Evolutionary conservation across 2,329 filamentous ascomycete genomes (phyloP).

Genomic region (Herpotrichia juniperi): DNA sequence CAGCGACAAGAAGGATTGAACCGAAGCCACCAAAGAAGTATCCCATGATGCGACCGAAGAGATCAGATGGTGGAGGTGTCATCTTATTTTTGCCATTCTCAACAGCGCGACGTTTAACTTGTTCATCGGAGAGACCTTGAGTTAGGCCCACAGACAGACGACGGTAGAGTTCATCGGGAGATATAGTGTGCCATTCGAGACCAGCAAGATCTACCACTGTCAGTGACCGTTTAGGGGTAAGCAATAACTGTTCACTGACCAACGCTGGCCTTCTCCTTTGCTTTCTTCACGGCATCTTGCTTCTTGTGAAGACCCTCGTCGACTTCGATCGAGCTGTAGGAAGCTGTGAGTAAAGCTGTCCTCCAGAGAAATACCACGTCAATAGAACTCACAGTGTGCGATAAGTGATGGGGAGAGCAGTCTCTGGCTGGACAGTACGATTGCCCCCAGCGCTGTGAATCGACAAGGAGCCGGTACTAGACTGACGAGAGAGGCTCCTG

Average conservation of each 20-base stretch:
- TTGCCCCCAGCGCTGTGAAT: conserved; percentile 39
- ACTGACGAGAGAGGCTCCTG: conserved; percentile 37
- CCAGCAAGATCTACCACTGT: conserved; percentile 48
- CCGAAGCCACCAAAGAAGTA: conserved; percentile 84
- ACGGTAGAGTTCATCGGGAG: conserved; percentile 63
- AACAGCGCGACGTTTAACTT: conserved; percentile 60
- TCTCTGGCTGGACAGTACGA: conserved; percentile 48
- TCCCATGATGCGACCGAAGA: conserved; percentile 63
- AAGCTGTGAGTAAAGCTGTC: conserved; percentile 7
- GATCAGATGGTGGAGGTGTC: conserved; percentile 67
- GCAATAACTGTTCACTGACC: conserved; percentile 25
- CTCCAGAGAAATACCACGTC: neutral
- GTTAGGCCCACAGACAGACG: conserved; percentile 63
- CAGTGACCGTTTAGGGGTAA: conserved; percentile 10
- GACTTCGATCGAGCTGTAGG: conserved; percentile 48
- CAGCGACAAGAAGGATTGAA: conserved; percentile 69
- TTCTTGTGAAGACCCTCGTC: conserved; percentile 38
- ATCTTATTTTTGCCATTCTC: conserved; percentile 72
- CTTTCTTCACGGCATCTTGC: conserved; percentile 34
- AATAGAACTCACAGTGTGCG: conserved; percentile 42
- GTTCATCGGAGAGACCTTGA: conserved; percentile 65
- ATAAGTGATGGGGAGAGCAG: conserved; percentile 52
- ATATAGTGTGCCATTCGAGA: conserved; percentile 71
- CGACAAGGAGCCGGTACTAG: conserved; percentile 44
- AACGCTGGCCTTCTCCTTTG: conserved; percentile 41